phyloP scores from a whole-genome alignment of 2,329 filamentous ascomycete species.

The Paraphoma sp. region DNA sequence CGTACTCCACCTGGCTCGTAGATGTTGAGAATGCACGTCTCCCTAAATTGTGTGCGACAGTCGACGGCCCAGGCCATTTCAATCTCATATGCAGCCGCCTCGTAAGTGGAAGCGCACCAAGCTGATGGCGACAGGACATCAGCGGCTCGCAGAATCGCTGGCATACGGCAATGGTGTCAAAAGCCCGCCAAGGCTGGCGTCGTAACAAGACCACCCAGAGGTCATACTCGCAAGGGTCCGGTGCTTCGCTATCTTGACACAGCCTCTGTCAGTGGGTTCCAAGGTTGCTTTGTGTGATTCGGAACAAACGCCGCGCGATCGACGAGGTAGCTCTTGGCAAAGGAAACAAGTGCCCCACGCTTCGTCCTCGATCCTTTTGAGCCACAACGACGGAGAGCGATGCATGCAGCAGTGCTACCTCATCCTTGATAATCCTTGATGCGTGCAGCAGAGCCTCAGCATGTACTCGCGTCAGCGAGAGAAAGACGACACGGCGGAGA shows the following conservation, averaged over 20 bases:
- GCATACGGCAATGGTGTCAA: conserved; percentile 1
- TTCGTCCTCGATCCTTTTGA: conserved; percentile 8
- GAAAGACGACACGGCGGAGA: neutral
- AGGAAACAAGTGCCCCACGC: conserved; percentile 10
- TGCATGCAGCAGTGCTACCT: neutral
- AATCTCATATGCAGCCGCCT: neutral
- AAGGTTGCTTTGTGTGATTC: conserved; percentile 4
- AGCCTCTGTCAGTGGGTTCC: conserved; percentile 28
- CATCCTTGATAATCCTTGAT: neutral
- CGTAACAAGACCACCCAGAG: conserved; percentile 15
- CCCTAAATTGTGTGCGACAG: conserved; percentile 25
- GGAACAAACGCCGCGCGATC: neutral
- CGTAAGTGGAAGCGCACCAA: neutral
- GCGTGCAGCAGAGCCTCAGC: neutral
- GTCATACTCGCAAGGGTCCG: conserved; percentile 6
- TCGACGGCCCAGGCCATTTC: conserved; percentile 10
- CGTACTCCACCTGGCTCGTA: conserved; percentile 24
- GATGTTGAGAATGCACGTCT: conserved; percentile 20
- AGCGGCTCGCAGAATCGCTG: neutral
- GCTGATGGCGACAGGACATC: neutral
- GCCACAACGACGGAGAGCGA: conserved; percentile 1
- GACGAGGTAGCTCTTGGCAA: conserved; percentile 3
- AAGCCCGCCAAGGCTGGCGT: conserved; percentile 15
- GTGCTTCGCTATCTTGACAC: conserved; percentile 38
- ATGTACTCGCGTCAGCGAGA: neutral